These are phyloP conservation scores for Clavariopsis aquatica DNA, from an alignment of 495 filamentous ascomycete species.

Conservation along the genomic window DNA sequence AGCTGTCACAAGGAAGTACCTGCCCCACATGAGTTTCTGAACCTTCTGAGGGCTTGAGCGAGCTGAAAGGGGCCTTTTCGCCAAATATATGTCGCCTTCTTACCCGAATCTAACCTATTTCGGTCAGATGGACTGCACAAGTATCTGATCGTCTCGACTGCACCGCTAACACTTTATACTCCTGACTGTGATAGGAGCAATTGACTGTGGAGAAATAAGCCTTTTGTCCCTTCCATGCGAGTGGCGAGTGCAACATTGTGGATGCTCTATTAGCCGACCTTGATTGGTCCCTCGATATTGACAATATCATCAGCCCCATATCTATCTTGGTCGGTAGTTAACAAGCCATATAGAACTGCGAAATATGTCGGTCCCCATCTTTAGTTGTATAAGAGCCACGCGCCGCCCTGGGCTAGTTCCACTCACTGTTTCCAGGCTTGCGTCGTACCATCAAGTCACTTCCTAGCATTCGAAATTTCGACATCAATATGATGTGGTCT, in stretches of 20 bases:
- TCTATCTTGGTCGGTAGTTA: neutral
- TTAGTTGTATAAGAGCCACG: neutral
- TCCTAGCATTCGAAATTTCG: neutral
- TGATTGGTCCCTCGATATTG: neutral
- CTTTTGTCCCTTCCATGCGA: neutral
- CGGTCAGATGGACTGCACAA: neutral
- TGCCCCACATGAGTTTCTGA: neutral
- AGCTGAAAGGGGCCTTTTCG: neutral
- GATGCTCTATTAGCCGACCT: neutral
- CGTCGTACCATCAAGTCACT: neutral
- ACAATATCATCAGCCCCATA: conserved; percentile 3
- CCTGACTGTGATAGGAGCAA: neutral
- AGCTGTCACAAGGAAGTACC: neutral
- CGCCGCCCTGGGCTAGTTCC: neutral
- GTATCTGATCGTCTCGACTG: neutral
- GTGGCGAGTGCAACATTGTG: neutral
- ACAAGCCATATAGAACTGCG: neutral
- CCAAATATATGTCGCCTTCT: neutral
- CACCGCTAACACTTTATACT: neutral
- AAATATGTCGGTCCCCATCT: neutral
- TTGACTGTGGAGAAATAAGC: neutral
- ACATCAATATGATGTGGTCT: conserved; percentile 15
- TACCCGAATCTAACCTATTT: neutral
- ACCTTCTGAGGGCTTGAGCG: neutral
- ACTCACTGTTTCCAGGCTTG: neutral